Evolutionary conservation across 257 asterid genomes (phyloP).

Genomic region (Vinca minor): DNA sequence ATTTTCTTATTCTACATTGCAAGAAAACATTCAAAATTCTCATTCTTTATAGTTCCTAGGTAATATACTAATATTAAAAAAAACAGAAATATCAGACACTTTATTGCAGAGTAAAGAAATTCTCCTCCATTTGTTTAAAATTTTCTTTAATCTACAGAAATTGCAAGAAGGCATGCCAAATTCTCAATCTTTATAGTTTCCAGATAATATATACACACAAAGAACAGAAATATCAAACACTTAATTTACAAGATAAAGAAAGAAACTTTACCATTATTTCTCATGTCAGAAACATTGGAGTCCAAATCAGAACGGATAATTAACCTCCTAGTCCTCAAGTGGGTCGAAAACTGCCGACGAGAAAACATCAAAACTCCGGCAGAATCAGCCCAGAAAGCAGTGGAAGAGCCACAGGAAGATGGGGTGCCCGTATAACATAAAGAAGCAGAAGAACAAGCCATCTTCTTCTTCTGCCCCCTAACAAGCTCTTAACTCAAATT

Average conservation of each 20-base stretch:
- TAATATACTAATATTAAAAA: neutral
- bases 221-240: too few relatives aligned
- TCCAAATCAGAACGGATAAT: slow-evolving; percentile 72
- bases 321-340: slow-evolving; percentile 35
- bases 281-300: slow-evolving; percentile 87
- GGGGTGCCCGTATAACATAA: slow-evolving; percentile 44
- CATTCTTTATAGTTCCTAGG: neutral
- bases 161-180: too few relatives aligned
- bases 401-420: slow-evolving; percentile 25
- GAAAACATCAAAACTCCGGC: slow-evolving; percentile 21
- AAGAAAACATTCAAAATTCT: too few relatives aligned
- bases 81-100: neutral
- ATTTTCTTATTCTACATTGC: too few relatives aligned
- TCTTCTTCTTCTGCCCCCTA: slow-evolving; percentile 1
- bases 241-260: neutral
- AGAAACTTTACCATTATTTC: slow-evolving; percentile 47
- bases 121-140: too few relatives aligned
- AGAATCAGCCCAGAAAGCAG: slow-evolving; percentile 22
- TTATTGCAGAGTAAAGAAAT: too few relatives aligned
- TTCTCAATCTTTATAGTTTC: too few relatives aligned
- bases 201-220: too few relatives aligned
- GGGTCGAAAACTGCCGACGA: slow-evolving; percentile 24
- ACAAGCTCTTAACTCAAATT: neutral
- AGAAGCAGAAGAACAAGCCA: slow-evolving; percentile 53
- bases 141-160: too few relatives aligned